These are phyloP conservation scores for Ogataea naganishii DNA, from an alignment of 805 yeast species.

Conservation along the genomic window DNA sequence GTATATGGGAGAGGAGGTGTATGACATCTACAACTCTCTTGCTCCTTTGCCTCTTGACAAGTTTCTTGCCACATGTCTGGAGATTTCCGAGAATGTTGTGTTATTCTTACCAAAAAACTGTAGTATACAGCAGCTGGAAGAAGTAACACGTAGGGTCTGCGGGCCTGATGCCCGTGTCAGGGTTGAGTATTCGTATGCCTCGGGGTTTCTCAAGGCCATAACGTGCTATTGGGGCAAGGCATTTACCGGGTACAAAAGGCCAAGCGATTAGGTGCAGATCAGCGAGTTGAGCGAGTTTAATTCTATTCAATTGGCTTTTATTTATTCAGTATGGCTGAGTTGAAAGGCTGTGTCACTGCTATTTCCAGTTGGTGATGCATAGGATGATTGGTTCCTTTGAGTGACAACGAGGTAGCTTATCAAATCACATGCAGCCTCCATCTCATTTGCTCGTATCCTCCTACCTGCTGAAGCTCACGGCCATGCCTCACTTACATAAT, in stretches of 20 bases:
- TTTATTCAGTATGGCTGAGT: too few relatives aligned
- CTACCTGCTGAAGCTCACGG: too few relatives aligned
- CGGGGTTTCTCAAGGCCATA: conserved; percentile 43
- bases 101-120: conserved; percentile 59
- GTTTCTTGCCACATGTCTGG: conserved; percentile 33
- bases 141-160: conserved; percentile 34
- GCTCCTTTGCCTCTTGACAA: conserved; percentile 40
- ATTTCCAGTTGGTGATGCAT: too few relatives aligned
- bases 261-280: too few relatives aligned
- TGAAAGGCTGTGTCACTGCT: too few relatives aligned
- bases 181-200: conserved; percentile 31
- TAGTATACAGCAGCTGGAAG: conserved; percentile 40
- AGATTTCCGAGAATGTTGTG: conserved; percentile 39
- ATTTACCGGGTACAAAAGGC: conserved; percentile 20
- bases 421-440: too few relatives aligned
- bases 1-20: conserved; percentile 34
- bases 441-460: too few relatives aligned
- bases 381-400: too few relatives aligned
- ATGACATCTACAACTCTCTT: conserved; percentile 35
- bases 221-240: conserved; percentile 52
- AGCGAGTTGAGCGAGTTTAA: too few relatives aligned
- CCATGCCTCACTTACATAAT: too few relatives aligned
- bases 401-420: too few relatives aligned
- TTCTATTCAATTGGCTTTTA: too few relatives aligned
- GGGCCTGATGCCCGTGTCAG: conserved; percentile 37